A percentile compares a stretch with the other conserved stretches of the same genome.
Conservation (phyloP, 768 basidiomycete species). For the Artomyces pyxidatus region DNA sequence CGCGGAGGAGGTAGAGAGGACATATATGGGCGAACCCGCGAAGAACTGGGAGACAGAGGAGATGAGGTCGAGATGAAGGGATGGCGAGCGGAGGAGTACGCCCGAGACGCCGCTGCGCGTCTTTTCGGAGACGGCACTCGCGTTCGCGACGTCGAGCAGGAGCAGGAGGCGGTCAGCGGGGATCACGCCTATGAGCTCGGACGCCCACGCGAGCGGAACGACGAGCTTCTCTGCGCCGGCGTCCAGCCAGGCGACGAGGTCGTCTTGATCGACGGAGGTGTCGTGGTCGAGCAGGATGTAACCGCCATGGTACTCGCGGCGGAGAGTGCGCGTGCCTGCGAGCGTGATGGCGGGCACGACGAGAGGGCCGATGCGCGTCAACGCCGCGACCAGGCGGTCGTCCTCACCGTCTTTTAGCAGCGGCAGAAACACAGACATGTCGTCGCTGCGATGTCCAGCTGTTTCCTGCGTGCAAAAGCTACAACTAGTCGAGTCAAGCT, state of each 20-base stretch:
- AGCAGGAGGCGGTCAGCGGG: constrained; percentile 69
- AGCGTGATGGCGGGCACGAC: constrained; percentile 35
- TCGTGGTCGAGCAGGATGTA: constrained; percentile 53
- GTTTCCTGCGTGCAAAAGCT: no score
- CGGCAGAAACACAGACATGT: constrained; percentile 50
- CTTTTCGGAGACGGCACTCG: constrained; percentile 68
- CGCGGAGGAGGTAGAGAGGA: constrained; percentile 40
- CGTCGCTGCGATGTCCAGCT: not conserved
- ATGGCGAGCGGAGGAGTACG: constrained; percentile 68
- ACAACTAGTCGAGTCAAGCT: no score
- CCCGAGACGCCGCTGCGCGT: constrained; percentile 69
- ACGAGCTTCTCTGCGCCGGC: constrained; percentile 75
- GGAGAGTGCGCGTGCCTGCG: constrained; percentile 23
- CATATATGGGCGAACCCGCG: constrained; percentile 50
- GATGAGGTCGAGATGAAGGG: constrained; percentile 68
- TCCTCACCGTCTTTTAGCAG: constrained; percentile 45
- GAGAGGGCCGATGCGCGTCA: constrained; percentile 73
- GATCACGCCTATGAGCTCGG: constrained; percentile 57
- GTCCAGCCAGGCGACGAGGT: constrained; percentile 62
- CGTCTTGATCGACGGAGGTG: constrained; percentile 38
- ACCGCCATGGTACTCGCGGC: constrained; percentile 22
- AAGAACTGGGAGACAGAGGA: constrained; percentile 74
- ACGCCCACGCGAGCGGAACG: constrained; percentile 56
- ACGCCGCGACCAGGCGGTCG: constrained; percentile 45
- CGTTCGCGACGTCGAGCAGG: constrained; percentile 64